Percentiles rank a stretch among this genome's conserved stretches.
Evolutionary conservation across 345 rosid genomes (phyloP).

Genomic region (Excoecaria agallocha): DNA sequence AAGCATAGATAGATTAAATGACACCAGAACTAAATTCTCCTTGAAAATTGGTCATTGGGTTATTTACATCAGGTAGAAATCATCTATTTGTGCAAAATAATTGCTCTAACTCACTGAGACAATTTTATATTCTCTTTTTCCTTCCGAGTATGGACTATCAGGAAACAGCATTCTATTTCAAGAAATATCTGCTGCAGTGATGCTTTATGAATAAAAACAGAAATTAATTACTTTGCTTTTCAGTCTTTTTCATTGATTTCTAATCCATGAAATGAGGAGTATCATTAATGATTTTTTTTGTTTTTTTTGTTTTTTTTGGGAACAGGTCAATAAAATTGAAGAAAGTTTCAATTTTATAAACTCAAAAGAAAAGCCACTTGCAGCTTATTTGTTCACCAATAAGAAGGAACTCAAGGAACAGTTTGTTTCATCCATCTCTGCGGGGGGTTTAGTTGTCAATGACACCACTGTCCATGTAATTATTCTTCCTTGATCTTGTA

Average conservation of each 20-base stretch:
- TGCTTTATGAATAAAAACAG: not conserved
- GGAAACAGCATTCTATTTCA: not conserved
- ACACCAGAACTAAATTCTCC: not conserved
- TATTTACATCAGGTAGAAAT: not conserved
- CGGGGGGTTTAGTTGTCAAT: conserved; percentile 82
- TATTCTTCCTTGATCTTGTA: conserved; percentile 16
- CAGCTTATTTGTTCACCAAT: conserved; percentile 82
- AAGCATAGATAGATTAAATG: not conserved
- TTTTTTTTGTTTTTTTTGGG: conserved; percentile 20
- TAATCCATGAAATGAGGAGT: not conserved
- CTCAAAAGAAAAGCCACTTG: conserved; percentile 82
- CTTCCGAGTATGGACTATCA: not conserved
- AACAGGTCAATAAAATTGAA: conserved; percentile 75
- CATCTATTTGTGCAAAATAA: not conserved
- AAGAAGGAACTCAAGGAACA: conserved; percentile 61
- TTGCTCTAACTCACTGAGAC: not conserved
- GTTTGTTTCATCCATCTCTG: conserved; percentile 66
- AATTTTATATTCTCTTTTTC: not conserved
- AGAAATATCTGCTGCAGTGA: conserved; percentile 11
- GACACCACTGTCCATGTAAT: conserved; percentile 83
- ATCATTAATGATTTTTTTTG: conserved; percentile 6
- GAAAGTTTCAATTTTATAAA: conserved; percentile 70
- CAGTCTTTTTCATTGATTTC: not conserved
- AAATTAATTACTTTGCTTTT: not conserved
- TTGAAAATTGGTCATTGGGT: not conserved